These are phyloP conservation scores for Exophiala aquamarina DNA, from an alignment of 2,329 filamentous ascomycete genomes.

Conservation along the genomic window DNA sequence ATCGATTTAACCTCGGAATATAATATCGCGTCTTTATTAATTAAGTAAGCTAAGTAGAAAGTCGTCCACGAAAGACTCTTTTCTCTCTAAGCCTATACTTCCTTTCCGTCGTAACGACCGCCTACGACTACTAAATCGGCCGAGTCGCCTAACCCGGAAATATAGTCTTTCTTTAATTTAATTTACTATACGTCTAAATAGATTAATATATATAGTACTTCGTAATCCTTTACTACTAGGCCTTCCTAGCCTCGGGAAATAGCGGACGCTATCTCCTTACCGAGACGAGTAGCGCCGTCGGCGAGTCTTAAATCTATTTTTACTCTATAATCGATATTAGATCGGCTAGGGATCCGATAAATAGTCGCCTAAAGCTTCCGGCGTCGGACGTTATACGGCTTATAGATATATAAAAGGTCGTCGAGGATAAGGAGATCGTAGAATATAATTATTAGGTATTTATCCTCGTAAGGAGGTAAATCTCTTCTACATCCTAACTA, in stretches of 20 bases:
- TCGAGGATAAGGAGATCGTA: constrained; percentile 61
- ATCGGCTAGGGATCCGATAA: constrained; percentile 57
- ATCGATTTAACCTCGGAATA: constrained; percentile 51
- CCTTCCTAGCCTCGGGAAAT: constrained; percentile 71
- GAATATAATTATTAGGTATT: constrained; percentile 47
- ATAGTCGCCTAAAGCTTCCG: constrained; percentile 59
- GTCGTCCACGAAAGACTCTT: constrained; percentile 64
- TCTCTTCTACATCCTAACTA: constrained; percentile 69
- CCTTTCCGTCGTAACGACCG: constrained; percentile 66
- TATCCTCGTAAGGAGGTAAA: constrained; percentile 42
- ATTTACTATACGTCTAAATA: constrained; percentile 57
- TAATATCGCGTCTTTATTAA: constrained; percentile 62
- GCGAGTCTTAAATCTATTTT: constrained; percentile 63
- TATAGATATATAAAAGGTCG: constrained; percentile 50
- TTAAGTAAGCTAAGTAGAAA: constrained; percentile 75
- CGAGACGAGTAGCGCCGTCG: constrained; percentile 55
- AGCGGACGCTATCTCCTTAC: constrained; percentile 64
- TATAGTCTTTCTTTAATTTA: constrained; percentile 86
- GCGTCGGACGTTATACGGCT: constrained; percentile 40
- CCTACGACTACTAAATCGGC: constrained; percentile 80
- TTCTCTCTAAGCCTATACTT: constrained; percentile 50
- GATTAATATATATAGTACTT: constrained; percentile 71
- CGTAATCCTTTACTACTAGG: constrained; percentile 71
- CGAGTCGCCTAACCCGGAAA: constrained; percentile 73
- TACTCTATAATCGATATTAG: constrained; percentile 66